Evolutionary conservation across 2,329 filamentous ascomycete species (phyloP).

Genomic region (Fusarium sp.): DNA sequence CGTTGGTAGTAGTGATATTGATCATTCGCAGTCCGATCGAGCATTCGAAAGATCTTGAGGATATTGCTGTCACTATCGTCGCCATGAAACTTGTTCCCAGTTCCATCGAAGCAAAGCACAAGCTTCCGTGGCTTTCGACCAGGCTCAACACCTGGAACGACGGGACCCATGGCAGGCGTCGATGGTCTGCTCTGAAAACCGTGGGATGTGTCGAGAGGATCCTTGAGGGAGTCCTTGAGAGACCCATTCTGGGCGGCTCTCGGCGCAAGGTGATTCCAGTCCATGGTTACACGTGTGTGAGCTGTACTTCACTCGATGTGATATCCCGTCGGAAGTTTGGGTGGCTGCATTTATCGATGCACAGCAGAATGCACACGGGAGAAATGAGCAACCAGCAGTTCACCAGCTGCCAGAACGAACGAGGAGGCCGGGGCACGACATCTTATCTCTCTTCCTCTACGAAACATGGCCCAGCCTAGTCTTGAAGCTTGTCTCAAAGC

Average conservation of each 20-base stretch:
- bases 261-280: slow-evolving; percentile 41
- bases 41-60: slow-evolving; percentile 77
- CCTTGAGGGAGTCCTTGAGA: slow-evolving; percentile 28
- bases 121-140: slow-evolving; percentile 57
- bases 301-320: neutral
- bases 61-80: slow-evolving; percentile 75
- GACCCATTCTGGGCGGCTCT: slow-evolving; percentile 26
- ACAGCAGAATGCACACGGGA: neutral
- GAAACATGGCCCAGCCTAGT: slow-evolving; percentile 4
- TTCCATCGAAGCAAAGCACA: slow-evolving; percentile 73
- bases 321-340: neutral
- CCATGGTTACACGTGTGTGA: slow-evolving; percentile 37
- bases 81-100: slow-evolving; percentile 73
- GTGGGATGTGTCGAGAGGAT: slow-evolving; percentile 19
- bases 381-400: neutral
- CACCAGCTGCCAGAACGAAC: neutral
- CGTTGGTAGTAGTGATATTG: slow-evolving; percentile 76
- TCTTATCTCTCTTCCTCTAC: slow-evolving; percentile 22
- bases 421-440: slow-evolving; percentile 15
- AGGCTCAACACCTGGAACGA: slow-evolving; percentile 18
- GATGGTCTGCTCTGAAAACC: slow-evolving; percentile 40
- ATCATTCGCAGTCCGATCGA: slow-evolving; percentile 71
- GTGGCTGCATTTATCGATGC: slow-evolving; percentile 13
- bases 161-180: slow-evolving; percentile 38
- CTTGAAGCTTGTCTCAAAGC: slow-evolving; percentile 27